A percentile compares a stretch with the other conserved stretches of the same genome.
Evolutionary conservation across 805 yeast species (phyloP).

Genomic region (Kodamaea nitidulidarum): DNA sequence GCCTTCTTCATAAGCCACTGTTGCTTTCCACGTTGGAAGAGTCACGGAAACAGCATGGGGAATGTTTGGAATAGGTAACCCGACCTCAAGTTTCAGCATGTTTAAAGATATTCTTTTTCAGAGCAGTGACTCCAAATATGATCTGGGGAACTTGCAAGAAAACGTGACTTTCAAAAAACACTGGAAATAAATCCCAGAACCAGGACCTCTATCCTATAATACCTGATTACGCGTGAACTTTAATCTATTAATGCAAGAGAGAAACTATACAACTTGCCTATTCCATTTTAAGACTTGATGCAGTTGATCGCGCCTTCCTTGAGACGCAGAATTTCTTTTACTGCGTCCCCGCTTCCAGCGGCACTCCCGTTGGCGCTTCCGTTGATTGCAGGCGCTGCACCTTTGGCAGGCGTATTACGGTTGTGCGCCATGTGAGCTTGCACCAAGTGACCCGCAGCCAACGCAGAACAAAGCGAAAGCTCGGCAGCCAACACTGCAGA

Average conservation of each 20-base stretch:
- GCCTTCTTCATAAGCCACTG: constrained; percentile 90
- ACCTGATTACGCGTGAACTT: neutral
- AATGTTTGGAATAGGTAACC: constrained; percentile 85
- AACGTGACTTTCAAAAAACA: neutral
- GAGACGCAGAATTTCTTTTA: constrained; percentile 40
- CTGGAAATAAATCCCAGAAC: no score
- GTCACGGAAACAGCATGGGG: constrained; percentile 94
- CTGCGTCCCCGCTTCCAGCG: constrained; percentile 4
- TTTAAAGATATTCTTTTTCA: neutral
- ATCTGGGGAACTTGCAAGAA: constrained; percentile 2
- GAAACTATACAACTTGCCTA: constrained; percentile 3
- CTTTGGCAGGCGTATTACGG: constrained; percentile 54
- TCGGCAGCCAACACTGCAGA: constrained; percentile 96
- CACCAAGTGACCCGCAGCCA: constrained; percentile 97
- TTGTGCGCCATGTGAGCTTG: constrained; percentile 97
- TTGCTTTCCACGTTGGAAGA: constrained; percentile 92
- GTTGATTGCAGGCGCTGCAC: constrained; percentile 16
- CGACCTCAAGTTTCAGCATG: constrained; percentile 49
- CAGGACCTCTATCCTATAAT: no score
- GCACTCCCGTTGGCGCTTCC: constrained; percentile 8
- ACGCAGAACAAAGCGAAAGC: constrained; percentile 87
- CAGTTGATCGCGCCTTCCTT: constrained; percentile 74
- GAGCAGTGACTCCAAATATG: neutral
- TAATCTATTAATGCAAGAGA: constrained; percentile 8
- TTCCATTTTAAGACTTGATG: constrained; percentile 51